A percentile compares a stretch with the other conserved stretches of the same genome.
These are phyloP conservation scores for Penstemon eatonii DNA, from an alignment of 257 asterid genomes.

Conservation along the genomic window DNA sequence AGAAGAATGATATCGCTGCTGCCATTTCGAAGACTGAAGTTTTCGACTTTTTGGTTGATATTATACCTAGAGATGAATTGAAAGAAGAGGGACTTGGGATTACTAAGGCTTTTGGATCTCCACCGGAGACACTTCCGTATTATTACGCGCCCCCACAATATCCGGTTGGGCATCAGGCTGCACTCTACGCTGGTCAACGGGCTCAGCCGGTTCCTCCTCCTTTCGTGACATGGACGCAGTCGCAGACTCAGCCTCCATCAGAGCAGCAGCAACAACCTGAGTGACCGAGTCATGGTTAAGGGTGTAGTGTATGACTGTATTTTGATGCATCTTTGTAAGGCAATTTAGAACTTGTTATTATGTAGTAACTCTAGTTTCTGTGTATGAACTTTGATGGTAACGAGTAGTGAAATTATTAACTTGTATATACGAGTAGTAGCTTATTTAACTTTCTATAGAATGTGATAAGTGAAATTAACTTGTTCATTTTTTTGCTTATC, in stretches of 20 bases:
- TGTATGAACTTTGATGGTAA: too few relatives aligned
- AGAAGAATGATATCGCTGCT: constrained; percentile 46
- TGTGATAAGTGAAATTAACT: too few relatives aligned
- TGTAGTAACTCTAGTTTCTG: too few relatives aligned
- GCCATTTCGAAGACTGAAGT: constrained; percentile 44
- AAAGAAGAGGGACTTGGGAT: constrained; percentile 52
- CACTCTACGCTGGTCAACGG: constrained; percentile 30
- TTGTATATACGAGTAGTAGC: too few relatives aligned
- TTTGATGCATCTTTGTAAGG: too few relatives aligned
- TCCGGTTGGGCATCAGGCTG: constrained; percentile 22
- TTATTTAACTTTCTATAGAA: too few relatives aligned
- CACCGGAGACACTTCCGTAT: constrained; percentile 39
- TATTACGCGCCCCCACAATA: constrained; percentile 42
- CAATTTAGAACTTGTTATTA: too few relatives aligned
- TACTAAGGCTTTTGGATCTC: constrained; percentile 42
- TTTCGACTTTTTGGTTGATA: constrained; percentile 43
- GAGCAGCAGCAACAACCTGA: constrained; percentile 32
- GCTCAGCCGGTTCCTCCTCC: constrained; percentile 33
- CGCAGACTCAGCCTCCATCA: constrained; percentile 25
- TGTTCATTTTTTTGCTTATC: too few relatives aligned
- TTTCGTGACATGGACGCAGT: constrained; percentile 44
- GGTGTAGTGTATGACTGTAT: too few relatives aligned
- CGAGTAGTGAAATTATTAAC: too few relatives aligned
- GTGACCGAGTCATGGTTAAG: background rate
- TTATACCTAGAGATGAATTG: constrained; percentile 42